Evolutionary conservation across 257 asterid species (phyloP), one percentile per base, ranked within the genome.

Genomic region (Henckelia pumila): DNA sequence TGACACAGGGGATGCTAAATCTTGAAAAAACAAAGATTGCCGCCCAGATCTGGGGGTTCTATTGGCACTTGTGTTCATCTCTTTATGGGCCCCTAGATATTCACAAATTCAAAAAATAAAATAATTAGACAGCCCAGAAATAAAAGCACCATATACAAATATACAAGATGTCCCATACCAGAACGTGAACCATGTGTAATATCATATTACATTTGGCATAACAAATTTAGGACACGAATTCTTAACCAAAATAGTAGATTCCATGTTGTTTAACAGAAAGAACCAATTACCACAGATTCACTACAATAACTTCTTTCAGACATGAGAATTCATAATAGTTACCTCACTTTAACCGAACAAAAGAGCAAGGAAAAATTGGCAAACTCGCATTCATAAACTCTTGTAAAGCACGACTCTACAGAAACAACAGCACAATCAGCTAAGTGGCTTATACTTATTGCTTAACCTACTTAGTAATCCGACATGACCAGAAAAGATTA

Each of bases 41-140:
- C 96, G 82, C 74, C 95, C 96, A 28, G 96, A 73, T 73, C 73
- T 91, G 3, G 96, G 96, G 66, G 96, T 91, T 66, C 91, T 79
- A 25, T 78, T 82, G 33, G 71, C 73, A 70, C 76, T 70, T 40
- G 50, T 40, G 50, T 2, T 40, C 50, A 90, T 94, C 71, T 73
- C 66, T 52, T 75, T 68, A 60, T 52, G 65, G 19, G 7, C 44
- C 63, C 71, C 84, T 79, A 58, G 63, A 58, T 57, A 75, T 30
- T 44, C 13, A 44, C 8, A 44, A 16, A 44, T 44, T 14, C 0
- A 1, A 73, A 63, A 57, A 59, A 24, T 26, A 10, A 40, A n/a
- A n/a, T 30, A 67, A 24, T 55, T 21, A 61, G 33, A 8, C 28
- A 49, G 22, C 44, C 63, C 16, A 50, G 23, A 17, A 32, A n/a